Evolutionary conservation across 352 stramenopile genomes (phyloP), one percentile per base, ranked within the genome.

Genomic region (Phytophthora sp.): DNA sequence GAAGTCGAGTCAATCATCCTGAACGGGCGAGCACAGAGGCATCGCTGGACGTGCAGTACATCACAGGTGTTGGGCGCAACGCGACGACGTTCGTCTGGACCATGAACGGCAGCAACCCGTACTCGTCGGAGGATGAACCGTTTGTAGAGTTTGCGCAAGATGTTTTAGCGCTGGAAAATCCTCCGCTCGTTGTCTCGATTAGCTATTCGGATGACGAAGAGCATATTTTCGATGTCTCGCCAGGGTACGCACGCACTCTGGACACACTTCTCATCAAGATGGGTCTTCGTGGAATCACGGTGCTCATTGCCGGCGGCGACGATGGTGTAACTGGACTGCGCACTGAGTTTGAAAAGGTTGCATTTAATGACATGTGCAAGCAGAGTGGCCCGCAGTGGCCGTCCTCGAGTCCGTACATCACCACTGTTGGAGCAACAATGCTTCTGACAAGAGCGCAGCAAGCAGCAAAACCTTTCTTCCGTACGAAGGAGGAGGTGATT

Each of bases 191-290:
- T 3, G 74, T 97, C 3, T 97, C 89, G 1, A 96, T 96, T 52
- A 94, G 79, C 46, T 97, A 97, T 58, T 96, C 93, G 8, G 90
- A 97, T 62, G 86, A 97, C 38, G 90, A 97, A 75, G 89, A 96
- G 38, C 79, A 93, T 49, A 93, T 95, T 56, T 95, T 93, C 58
- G 74, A 94, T 8, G 68, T 85, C 20, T 88, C 79, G 2, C 53
- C 78, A 3, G 79, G 80, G 9, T 96, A 96, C 53, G 87, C 95
- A 45, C 80, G 77, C 12, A 74, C 63, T 0, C 88, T 98, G 42
- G 92, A 98, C 56, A 79, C 78, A 1, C 74, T 97, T 47, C 70
- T 97, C 7, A 93, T 95, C 52, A 98, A 98, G 62, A 88, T 96
- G 77, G 93, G 88, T 7, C 31, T 96, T 2, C 84, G 80, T 18